Conservation (phyloP, 176 grass and related monocot species). For the Carex myosuroides region DNA sequence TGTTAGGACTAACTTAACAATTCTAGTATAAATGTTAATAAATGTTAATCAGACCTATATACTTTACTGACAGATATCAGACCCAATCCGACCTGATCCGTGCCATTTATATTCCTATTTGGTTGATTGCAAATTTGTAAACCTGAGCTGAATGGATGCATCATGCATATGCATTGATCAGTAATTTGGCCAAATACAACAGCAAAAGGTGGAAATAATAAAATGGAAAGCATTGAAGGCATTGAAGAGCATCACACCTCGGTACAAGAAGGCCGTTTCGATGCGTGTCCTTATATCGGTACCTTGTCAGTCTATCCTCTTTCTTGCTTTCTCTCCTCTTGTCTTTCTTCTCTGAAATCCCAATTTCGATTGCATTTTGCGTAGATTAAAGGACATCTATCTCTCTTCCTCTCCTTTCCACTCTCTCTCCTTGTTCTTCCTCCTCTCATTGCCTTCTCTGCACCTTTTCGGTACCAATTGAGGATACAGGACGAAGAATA, state of each 20-base stretch:
- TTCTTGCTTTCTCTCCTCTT: not conserved
- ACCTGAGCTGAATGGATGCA: not conserved
- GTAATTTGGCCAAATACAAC: not conserved
- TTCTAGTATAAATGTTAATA: not conserved
- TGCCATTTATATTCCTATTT: not conserved
- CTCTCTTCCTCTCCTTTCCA: not conserved
- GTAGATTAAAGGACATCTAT: not conserved
- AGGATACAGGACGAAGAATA: not conserved
- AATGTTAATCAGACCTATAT: not conserved
- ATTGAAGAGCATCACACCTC: constrained; percentile 4
- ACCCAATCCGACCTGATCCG: not conserved
- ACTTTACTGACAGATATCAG: not conserved
- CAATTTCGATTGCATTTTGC: not conserved
- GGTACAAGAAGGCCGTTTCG: constrained; percentile 3
- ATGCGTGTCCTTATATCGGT: not conserved
- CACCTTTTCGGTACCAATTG: not conserved
- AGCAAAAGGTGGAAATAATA: not conserved
- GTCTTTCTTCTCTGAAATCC: not conserved
- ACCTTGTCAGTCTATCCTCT: constrained; percentile 4
- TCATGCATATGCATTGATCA: not conserved
- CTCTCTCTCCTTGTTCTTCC: not conserved
- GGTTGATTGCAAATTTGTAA: not conserved
- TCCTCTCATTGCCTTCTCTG: not conserved
- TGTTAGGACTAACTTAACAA: not conserved
- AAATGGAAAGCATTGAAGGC: constrained; percentile 9